These are phyloP conservation scores for Tephrocybe rancida DNA, from an alignment of 768 basidiomycete genomes.

Conservation along the genomic window DNA sequence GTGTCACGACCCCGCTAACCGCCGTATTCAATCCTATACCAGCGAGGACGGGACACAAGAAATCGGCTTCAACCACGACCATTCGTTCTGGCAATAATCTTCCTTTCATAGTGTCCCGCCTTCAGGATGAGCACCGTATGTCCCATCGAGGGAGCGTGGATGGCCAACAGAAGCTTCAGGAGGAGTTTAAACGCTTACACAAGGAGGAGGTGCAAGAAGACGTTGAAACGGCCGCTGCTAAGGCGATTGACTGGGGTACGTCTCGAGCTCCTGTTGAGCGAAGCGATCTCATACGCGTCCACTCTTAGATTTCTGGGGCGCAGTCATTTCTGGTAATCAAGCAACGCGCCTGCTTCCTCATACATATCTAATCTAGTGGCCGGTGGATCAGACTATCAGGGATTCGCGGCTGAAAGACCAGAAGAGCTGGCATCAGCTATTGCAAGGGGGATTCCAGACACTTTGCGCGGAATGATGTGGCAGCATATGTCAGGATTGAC, in stretches of 20 bases:
- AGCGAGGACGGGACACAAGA: constrained; percentile 51
- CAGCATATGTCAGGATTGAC: constrained; percentile 78
- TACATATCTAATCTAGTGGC: constrained; percentile 4
- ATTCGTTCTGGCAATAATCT: constrained; percentile 53
- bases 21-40: constrained; percentile 19
- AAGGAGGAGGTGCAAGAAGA: constrained; percentile 50
- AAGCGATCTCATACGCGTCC: not conserved
- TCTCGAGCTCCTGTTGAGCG: constrained; percentile 8
- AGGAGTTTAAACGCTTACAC: constrained; percentile 73
- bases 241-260: constrained; percentile 78
- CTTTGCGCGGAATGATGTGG: constrained; percentile 94
- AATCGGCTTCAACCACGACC: constrained; percentile 62
- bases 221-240: constrained; percentile 37
- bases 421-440: constrained; percentile 87
- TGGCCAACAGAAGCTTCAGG: constrained; percentile 71
- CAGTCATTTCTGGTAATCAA: constrained; percentile 77
- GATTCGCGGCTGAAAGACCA: constrained; percentile 77
- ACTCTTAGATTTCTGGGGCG: constrained; percentile 89
- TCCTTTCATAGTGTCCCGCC: constrained; percentile 56
- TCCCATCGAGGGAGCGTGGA: constrained; percentile 54
- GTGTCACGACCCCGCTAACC: constrained; percentile 5
- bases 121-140: constrained; percentile 45
- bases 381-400: constrained; percentile 72
- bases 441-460: constrained; percentile 86
- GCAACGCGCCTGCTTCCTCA: constrained; percentile 14